Evolutionary conservation across 208 protist species (phyloP), one percentile per base, ranked within the genome.

Genomic region (Leishmania tarentolae): DNA sequence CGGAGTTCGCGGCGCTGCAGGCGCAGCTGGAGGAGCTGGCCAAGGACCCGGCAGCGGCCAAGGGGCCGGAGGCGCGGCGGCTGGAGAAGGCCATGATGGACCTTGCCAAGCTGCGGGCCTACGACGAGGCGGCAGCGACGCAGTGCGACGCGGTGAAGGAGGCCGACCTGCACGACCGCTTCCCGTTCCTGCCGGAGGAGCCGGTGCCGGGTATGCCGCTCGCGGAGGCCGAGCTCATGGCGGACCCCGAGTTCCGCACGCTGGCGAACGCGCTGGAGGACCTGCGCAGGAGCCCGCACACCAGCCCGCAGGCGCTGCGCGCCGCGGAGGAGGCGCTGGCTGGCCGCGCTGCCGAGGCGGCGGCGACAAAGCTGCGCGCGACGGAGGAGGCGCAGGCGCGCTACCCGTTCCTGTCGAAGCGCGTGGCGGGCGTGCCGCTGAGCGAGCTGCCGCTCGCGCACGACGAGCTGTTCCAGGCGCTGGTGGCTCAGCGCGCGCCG

Each of bases 381-480:
- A 78, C 83, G 35, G 83, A 84, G 46, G 83, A 86, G 68, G 80
- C 73, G 78, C 73, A 86, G 78, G 70, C 65, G 82, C 73, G 88
- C 73, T 90, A 89, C 79, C 89, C 89, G 57, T 92, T 90, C 80
- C 86, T 92, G 59, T 46, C 75, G 17, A 63, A 72, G 74, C 84
- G 87, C 61, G 80, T 92, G 68, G 80, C 66, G 19, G 89, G 82
- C 69, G 87, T 90, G 59, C 75, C 87, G 44, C 68, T 92, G 57
- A 76, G 79, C 66, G 83, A 90, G 46, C 77, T 90, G 71, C 80
- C 71, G 42, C 85, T 92, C 47, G 84, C 40, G 35, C 70, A 71
- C 2, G 83, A 90, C 69, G 76, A 80, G n/a, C 69, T 52, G 70
- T 87, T 85, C 69, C 35, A 74, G 66, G 40, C 35, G 35, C 78